Evolutionary conservation across 1,284 basidiomycete species (phyloP).

Genomic region (Bjerkandera adusta): DNA sequence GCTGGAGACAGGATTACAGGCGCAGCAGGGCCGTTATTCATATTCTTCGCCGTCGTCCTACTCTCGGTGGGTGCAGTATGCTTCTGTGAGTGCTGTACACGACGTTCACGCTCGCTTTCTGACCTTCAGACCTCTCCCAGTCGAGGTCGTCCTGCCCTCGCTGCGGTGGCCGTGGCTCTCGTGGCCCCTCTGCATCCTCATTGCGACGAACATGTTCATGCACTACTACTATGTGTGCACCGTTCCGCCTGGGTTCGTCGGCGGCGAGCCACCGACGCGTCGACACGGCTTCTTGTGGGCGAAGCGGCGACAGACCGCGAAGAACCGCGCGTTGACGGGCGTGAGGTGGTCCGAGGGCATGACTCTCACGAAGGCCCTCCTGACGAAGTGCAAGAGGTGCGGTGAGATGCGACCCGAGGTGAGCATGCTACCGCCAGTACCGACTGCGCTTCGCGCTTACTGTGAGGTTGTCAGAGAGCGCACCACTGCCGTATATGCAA

Average conservation of each 20-base stretch:
- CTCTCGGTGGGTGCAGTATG: slow-evolving; percentile 67
- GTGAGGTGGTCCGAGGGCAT: slow-evolving; percentile 41
- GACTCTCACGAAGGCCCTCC: slow-evolving; percentile 48
- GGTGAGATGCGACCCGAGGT: slow-evolving; percentile 80
- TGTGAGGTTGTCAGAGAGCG: slow-evolving; percentile 61
- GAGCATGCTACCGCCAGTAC: slow-evolving; percentile 27
- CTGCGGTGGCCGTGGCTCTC: slow-evolving; percentile 54
- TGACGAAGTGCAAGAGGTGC: slow-evolving; percentile 70
- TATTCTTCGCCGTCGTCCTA: slow-evolving; percentile 73
- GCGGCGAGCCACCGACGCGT: slow-evolving; percentile 43
- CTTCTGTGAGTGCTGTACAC: slow-evolving; percentile 69
- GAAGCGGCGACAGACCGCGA: slow-evolving; percentile 27
- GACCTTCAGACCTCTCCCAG: slow-evolving; percentile 36
- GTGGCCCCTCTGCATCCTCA: slow-evolving; percentile 66
- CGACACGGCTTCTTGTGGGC: slow-evolving; percentile 56
- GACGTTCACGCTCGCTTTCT: background rate
- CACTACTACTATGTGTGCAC: slow-evolving; percentile 88
- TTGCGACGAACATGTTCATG: slow-evolving; percentile 73
- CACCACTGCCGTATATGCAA: slow-evolving; percentile 97
- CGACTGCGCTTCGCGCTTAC: background rate
- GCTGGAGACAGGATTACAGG: slow-evolving; percentile 82
- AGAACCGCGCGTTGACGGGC: slow-evolving; percentile 31
- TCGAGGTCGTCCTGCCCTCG: slow-evolving; percentile 68
- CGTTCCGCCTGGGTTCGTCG: slow-evolving; percentile 71
- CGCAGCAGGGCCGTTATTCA: slow-evolving; percentile 88